Evolutionary conservation across 2,329 filamentous ascomycete species (phyloP).

Genomic region (Trichoderma cornu-damae): DNA sequence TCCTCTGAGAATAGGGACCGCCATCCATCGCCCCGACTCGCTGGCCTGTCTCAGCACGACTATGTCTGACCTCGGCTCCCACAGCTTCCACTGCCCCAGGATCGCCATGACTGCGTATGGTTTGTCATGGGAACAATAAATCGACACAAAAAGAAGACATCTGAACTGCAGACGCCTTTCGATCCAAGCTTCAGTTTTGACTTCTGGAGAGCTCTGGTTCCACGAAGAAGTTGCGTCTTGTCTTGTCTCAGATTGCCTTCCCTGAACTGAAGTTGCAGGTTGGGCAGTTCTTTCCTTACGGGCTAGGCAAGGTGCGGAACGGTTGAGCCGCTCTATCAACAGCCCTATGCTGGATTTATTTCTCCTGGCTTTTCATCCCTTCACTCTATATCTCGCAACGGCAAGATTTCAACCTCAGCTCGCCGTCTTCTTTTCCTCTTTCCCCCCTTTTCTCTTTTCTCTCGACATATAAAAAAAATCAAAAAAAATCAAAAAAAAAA

Average conservation of each 20-base stretch:
- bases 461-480: too few species aligned
- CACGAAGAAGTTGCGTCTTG: conserved; percentile 7
- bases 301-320: background rate
- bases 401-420: background rate
- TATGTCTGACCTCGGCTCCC: conserved; percentile 20
- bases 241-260: too few species aligned
- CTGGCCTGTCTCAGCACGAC: conserved; percentile 27
- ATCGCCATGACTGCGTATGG: conserved; percentile 1
- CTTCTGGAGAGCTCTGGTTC: background rate
- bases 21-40: conserved; percentile 20
- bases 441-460: background rate
- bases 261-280: background rate
- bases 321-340: background rate
- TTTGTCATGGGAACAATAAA: background rate
- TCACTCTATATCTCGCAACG: background rate
- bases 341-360: background rate
- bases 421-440: background rate
- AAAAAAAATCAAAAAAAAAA: too few species aligned
- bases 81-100: background rate
- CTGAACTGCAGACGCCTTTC: background rate
- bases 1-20: conserved; percentile 21
- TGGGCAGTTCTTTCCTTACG: conserved; percentile 3
- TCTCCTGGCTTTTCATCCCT: background rate
- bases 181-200: background rate
- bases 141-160: background rate